phyloP scores from a whole-genome alignment of 495 filamentous ascomycete species.

The Lasiosphaeriaceae sp. region DNA sequence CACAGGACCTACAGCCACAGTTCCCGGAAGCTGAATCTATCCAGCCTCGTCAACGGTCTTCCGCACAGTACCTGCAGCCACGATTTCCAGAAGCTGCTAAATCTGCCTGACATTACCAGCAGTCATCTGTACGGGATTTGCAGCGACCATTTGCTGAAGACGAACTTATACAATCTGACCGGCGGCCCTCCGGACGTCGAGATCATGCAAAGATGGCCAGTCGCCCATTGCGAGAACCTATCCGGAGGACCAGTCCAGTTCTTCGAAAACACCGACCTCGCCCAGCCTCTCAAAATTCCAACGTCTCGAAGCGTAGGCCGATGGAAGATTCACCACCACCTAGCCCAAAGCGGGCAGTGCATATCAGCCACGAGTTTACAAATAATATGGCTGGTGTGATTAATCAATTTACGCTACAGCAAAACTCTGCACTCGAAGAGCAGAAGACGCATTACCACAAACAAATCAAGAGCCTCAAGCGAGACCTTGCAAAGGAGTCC shows the following conservation, averaged over 20 bases:
- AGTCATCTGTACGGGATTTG: background rate
- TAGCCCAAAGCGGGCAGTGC: slow-evolving; percentile 12
- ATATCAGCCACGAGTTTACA: slow-evolving; percentile 22
- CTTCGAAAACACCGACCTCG: background rate
- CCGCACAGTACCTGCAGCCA: too few relatives aligned
- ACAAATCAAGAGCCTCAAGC: slow-evolving; percentile 17
- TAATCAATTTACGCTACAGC: slow-evolving; percentile 23
- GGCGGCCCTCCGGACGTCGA: background rate
- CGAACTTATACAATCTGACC: background rate
- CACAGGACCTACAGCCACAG: too few relatives aligned
- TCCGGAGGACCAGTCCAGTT: background rate
- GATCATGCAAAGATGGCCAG: background rate
- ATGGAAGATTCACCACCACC: slow-evolving; percentile 4
- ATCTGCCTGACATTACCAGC: background rate
- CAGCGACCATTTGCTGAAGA: background rate
- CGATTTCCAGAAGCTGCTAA: too few relatives aligned
- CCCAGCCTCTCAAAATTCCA: slow-evolving; percentile 12
- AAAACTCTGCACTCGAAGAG: slow-evolving; percentile 12
- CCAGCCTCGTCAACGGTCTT: too few relatives aligned
- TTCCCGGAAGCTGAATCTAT: too few relatives aligned
- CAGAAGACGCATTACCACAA: slow-evolving; percentile 19
- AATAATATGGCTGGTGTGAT: slow-evolving; percentile 16
- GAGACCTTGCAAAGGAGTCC: slow-evolving; percentile 5
- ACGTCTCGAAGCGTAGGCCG: slow-evolving; percentile 12
- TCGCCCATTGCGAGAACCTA: background rate